Conservation (phyloP, 1,284 basidiomycete genomes). For the Cystobasidium pallidum region DNA sequence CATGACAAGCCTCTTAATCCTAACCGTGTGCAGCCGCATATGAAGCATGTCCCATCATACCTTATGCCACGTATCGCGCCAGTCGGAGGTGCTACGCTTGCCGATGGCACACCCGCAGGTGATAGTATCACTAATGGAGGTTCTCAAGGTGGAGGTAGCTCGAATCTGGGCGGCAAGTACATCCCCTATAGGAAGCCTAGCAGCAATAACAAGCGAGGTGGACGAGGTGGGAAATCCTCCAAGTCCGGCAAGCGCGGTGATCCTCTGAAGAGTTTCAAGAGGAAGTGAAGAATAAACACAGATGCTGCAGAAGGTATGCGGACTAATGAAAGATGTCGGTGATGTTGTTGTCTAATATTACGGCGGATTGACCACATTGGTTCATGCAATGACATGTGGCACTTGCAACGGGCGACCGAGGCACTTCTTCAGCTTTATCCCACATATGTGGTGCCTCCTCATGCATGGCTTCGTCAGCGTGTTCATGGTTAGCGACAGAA, state of each 20-base stretch:
- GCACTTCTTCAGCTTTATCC: too few species aligned
- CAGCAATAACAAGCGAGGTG: constrained; percentile 58
- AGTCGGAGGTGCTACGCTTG: constrained; percentile 52
- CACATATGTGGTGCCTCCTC: too few species aligned
- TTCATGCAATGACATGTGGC: too few species aligned
- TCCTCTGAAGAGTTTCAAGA: constrained; percentile 73
- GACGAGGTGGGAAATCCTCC: constrained; percentile 64
- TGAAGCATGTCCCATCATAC: constrained; percentile 95
- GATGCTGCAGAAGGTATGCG: not conserved
- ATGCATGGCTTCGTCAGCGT: too few species aligned
- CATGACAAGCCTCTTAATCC: constrained; percentile 94
- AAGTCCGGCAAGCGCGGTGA: constrained; percentile 67
- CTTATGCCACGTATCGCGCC: constrained; percentile 79
- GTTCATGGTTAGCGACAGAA: too few species aligned
- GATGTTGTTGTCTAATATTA: too few species aligned
- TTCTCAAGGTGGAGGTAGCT: constrained; percentile 36
- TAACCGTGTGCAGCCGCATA: constrained; percentile 63
- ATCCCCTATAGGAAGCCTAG: constrained; percentile 71
- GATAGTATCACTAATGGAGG: constrained; percentile 40
- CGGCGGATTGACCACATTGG: too few species aligned
- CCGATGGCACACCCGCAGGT: constrained; percentile 8
- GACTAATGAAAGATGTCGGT: not conserved
- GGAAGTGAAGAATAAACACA: too few species aligned
- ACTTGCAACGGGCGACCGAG: too few species aligned
- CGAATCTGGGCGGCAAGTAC: constrained; percentile 61